Conservation (phyloP, 202 grass and related monocot genomes). For the Saccharum hybrid region DNA sequence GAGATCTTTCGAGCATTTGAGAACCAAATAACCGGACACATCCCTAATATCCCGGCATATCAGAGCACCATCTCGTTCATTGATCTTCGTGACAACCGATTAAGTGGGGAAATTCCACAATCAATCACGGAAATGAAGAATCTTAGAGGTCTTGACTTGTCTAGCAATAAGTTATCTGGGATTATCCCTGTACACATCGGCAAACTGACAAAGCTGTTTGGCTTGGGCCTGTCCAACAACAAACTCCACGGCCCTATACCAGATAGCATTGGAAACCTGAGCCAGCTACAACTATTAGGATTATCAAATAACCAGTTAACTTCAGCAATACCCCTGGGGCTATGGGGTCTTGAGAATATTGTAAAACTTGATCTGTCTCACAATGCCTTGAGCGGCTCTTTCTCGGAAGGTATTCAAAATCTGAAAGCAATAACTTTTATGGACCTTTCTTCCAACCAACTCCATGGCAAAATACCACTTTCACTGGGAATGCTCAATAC, state of each 20-base stretch:
- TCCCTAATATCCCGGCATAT: conserved; percentile 39
- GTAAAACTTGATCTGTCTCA: conserved; percentile 21
- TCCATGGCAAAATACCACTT: conserved; percentile 49
- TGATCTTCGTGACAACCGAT: conserved; percentile 42
- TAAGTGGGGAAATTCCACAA: conserved; percentile 42
- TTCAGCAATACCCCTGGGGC: conserved; percentile 43
- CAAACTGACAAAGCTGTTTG: conserved; percentile 29
- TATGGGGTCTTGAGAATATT: conserved; percentile 44
- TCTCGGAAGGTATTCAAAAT: conserved; percentile 37
- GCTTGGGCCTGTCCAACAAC: conserved; percentile 44
- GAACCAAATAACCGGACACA: conserved; percentile 47
- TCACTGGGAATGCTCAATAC: conserved; percentile 39
- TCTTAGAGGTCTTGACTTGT: conserved; percentile 17
- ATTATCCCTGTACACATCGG: conserved; percentile 42
- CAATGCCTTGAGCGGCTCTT: conserved; percentile 45
- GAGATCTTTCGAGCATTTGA: conserved; percentile 39
- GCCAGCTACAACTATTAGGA: conserved; percentile 24
- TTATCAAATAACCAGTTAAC: conserved; percentile 47
- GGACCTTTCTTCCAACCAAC: conserved; percentile 51
- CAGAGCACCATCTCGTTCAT: conserved; percentile 32
- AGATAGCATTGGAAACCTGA: conserved; percentile 46
- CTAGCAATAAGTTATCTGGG: conserved; percentile 38
- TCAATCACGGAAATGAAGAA: conserved; percentile 35
- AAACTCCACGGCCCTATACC: conserved; percentile 56
- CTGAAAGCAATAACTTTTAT: conserved; percentile 35